These are phyloP conservation scores for Linum lewisii DNA, from an alignment of 345 rosid genomes.

Conservation along the genomic window DNA sequence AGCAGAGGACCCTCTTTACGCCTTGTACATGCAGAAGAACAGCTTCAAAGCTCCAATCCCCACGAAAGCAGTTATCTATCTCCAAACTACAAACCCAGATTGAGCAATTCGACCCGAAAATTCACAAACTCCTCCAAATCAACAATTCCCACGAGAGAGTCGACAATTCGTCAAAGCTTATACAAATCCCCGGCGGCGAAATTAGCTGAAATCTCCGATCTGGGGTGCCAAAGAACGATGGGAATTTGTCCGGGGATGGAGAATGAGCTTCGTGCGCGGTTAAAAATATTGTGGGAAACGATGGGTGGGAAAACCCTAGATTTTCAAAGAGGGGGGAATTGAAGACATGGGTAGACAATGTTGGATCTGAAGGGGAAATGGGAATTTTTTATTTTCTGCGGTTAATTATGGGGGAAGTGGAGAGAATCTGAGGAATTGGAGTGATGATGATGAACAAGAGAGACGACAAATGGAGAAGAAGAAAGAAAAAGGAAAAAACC, in stretches of 20 bases:
- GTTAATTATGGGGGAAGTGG: slow-evolving; percentile 6
- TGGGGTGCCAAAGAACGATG: slow-evolving; percentile 5
- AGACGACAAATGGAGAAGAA: neutral
- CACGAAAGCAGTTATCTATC: neutral
- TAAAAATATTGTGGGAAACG: neutral
- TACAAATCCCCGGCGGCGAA: slow-evolving; percentile 4
- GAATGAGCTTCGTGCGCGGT: neutral
- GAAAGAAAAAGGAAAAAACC: neutral
- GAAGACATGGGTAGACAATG: neutral
- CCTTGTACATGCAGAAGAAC: slow-evolving; percentile 39
- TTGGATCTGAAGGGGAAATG: neutral
- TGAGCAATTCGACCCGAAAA: neutral
- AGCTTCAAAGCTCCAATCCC: neutral
- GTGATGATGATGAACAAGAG: neutral
- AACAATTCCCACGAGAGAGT: slow-evolving; percentile 24
- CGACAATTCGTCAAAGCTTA: slow-evolving; percentile 3
- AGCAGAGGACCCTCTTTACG: slow-evolving; percentile 46
- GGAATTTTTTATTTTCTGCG: neutral
- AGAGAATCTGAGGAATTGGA: neutral
- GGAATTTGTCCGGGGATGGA: slow-evolving; percentile 12
- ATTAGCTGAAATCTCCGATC: neutral
- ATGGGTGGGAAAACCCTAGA: neutral
- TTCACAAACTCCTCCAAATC: slow-evolving; percentile 12
- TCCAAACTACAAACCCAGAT: neutral
- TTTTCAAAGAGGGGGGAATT: neutral